Conservation (phyloP, 805 yeast genomes). For the Suhomyces prunicola region DNA sequence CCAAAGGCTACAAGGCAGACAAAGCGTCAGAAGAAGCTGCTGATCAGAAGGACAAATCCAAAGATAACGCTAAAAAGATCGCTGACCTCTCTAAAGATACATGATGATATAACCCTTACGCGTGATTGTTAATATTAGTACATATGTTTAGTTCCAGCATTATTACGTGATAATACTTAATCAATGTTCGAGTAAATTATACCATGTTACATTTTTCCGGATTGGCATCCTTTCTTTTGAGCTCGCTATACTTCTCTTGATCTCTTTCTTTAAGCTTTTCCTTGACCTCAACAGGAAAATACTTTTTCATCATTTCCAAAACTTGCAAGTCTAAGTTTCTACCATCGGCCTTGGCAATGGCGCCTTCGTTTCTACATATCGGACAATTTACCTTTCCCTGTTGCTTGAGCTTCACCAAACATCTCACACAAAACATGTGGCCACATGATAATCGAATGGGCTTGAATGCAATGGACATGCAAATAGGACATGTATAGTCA, state of each 20-base stretch:
- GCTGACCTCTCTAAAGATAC: not conserved
- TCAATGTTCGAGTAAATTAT: slow-evolving; percentile 2
- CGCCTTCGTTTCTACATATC: slow-evolving; percentile 53
- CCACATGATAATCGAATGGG: slow-evolving; percentile 64
- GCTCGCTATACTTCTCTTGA: slow-evolving; percentile 34
- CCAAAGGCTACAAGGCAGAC: slow-evolving; percentile 13
- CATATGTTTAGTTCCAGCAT: not conserved
- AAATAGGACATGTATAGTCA: slow-evolving; percentile 73
- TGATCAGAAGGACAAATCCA: not conserved
- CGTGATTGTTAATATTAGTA: not conserved
- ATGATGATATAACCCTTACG: not conserved
- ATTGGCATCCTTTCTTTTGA: slow-evolving; percentile 14
- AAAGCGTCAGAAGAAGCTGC: slow-evolving; percentile 3
- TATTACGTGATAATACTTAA: not conserved
- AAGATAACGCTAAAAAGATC: not conserved
- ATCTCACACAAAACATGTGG: slow-evolving; percentile 71
- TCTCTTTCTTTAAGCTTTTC: slow-evolving; percentile 55
- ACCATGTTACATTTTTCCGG: slow-evolving; percentile 19
- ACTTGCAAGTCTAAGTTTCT: slow-evolving; percentile 54
- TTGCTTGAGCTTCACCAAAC: slow-evolving; percentile 65
- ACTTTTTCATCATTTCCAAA: slow-evolving; percentile 50
- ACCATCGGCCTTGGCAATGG: slow-evolving; percentile 57
- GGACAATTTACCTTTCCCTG: slow-evolving; percentile 62
- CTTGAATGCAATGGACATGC: slow-evolving; percentile 66
- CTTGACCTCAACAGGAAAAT: slow-evolving; percentile 68